phyloP scores from a whole-genome alignment of 345 rosid species.

The Bretschneidera sinensis region DNA sequence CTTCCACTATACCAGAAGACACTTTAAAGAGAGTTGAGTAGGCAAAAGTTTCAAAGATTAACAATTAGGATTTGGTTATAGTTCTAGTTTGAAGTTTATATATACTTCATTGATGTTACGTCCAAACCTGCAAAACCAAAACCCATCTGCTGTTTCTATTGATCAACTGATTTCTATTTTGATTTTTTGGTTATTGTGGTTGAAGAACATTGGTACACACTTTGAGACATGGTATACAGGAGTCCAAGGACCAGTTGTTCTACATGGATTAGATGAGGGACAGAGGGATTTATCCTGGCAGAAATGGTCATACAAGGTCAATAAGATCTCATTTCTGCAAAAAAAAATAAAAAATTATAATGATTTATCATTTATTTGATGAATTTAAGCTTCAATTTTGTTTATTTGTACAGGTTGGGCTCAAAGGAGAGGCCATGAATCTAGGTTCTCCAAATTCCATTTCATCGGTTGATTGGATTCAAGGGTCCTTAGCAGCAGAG shows the following conservation, averaged over 20 bases:
- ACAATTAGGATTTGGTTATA: background rate
- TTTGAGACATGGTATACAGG: conserved; percentile 73
- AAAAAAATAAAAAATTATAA: no score
- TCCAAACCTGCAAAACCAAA: no score
- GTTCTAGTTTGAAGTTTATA: background rate
- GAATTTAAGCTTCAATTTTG: background rate
- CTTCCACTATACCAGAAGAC: no score
- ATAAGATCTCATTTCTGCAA: background rate
- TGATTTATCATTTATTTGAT: background rate
- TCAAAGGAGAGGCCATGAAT: conserved; percentile 63
- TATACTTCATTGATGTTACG: no score
- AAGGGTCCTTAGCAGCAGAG: conserved; percentile 31
- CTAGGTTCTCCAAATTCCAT: conserved; percentile 42
- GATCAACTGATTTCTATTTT: conserved; percentile 8
- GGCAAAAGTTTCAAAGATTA: background rate
- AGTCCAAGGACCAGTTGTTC: conserved; percentile 58
- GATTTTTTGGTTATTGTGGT: background rate
- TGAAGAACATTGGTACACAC: conserved; percentile 65
- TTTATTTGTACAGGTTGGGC: conserved; percentile 48
- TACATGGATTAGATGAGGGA: conserved; percentile 64
- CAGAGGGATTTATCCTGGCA: conserved; percentile 62
- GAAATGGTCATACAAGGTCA: conserved; percentile 85
- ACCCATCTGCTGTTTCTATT: background rate
- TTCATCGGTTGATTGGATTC: conserved; percentile 50
- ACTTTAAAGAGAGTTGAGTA: no score